These are phyloP conservation scores for Anaeromyces robustus DNA, from an alignment of 192 early-diverging fungal species.

Conservation along the genomic window DNA sequence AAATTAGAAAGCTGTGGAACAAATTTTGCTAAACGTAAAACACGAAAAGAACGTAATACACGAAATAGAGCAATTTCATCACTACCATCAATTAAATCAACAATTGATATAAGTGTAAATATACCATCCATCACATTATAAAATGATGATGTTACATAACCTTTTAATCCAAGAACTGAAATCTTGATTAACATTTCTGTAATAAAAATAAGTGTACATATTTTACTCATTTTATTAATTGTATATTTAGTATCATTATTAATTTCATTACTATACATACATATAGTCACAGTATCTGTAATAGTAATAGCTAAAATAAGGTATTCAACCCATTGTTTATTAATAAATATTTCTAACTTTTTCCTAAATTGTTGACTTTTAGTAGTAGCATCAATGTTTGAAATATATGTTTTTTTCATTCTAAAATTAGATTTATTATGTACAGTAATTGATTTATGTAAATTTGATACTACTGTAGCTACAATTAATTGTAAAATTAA, in stretches of 20 bases:
- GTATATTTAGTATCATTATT: background rate
- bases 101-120: background rate
- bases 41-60: background rate
- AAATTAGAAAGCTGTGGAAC: background rate
- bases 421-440: background rate
- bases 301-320: background rate
- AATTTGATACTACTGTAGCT: background rate
- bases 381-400: background rate
- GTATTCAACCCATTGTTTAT: background rate
- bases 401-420: background rate
- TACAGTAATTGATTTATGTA: background rate
- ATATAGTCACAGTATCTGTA: background rate
- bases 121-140: background rate
- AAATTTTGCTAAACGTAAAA: background rate
- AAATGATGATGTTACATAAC: background rate
- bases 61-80: background rate
- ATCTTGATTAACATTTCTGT: background rate
- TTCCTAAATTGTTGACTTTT: background rate
- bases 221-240: background rate
- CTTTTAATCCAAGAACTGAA: background rate
- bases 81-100: background rate
- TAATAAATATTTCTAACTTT: background rate
- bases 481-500: background rate
- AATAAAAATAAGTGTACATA: background rate
- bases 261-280: background rate